Evolutionary conservation across 2,329 filamentous ascomycete genomes (phyloP), one percentile per base, ranked within the genome.

Genomic region (Chalaropsis ovoidea): DNA sequence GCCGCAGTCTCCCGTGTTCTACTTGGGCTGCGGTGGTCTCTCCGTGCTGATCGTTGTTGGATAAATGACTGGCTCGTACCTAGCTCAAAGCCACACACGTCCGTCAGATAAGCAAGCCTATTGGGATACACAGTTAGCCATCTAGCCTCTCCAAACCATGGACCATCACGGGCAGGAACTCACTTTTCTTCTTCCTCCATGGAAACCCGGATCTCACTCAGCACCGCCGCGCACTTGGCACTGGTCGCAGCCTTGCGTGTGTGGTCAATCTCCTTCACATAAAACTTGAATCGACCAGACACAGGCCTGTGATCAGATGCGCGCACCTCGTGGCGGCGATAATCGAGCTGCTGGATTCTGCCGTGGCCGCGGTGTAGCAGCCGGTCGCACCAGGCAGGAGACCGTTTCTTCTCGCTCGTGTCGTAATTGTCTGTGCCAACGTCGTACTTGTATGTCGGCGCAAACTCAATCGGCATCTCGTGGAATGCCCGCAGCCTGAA

Each of bases 361-460:
- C 89, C 90, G 13, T 87, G 76, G 17, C 90, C 90, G 24, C 92
- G 83, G 72, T 90, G 95, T n/a, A 99, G 78, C 45, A 99, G 77
- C 43, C 94, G 85, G 77, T 99, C 94, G 74, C 94, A 99, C 94
- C 94, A 99, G 0, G 94, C 94, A 0, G 94, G 94, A 24, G 90
- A 88, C 62, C 94, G 84, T 74, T 90, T 90, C 80, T 99, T 99
- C 75, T 99, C 94, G 71, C 89, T 93, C 0, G 89, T 88, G 73
- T 99, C 94, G 74, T 97, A 99, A 6, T 85, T 88, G 72, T 97
- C 93, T 0, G 90, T 95, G 17, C 92, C 92, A 0, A 97, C 90
- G 71, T 99, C 94, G 74, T 99, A 99, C 74, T 99, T 99, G 80
- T 99, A 99, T 0, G 94, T 99, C 0, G 94, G 94, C 7, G 90